Base-by-base conservation (phyloP, 192 early-diverging fungal species). In the Chytriomyces hyalinus region DNA sequence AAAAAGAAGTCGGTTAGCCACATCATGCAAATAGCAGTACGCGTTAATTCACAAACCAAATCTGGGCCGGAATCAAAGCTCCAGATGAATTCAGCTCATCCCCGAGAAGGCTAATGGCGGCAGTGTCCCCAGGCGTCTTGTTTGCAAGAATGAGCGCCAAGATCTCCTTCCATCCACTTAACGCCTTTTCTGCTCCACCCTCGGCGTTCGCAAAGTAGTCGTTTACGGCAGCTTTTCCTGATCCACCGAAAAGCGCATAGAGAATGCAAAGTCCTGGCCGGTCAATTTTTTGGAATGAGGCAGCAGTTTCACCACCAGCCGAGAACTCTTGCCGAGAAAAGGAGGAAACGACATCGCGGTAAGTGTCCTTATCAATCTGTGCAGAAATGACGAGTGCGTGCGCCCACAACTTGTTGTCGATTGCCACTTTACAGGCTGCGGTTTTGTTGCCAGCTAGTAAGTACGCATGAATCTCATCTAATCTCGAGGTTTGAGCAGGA, bases 361-460 rank as follows among this genome's bases (percentile, higher is more conserved):
- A 98, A 0, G 89, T 82, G 36, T 93, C 91, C 76, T 93, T 92
- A 73, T 93, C 92, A 5, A 96, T 91, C 72, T 93, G 92, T 75
- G 93, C 96, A 46, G 92, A 91, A 80, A 99, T 91, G 8, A 97
- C 89, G 22, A 98, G 86, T 6, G 96, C 97, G 81, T 97, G 94
- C 0, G 92, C 81, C 97, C 97, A 99, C 50, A 96, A 66, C 6
- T 80, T 79, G 49, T 65, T 70, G 60, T 84, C 64, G 48, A 87
- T 80, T 0, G 90, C 87, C 20, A 82, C 22, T 20, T 81, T 80
- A 79, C 89, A 80, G 70, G 92, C 87, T 43, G 79, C 80, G n/a
- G 85, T 64, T 75, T 88, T 82, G 81, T 92, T 85, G 57, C 91
- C 85, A 57, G 87, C 81, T 15, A 91, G 73, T 11, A 98, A 84